A percentile compares a stretch with the other conserved stretches of the same genome.
phyloP scores from a whole-genome alignment of 495 filamentous ascomycete genomes.

The Xylaria venustula region DNA sequence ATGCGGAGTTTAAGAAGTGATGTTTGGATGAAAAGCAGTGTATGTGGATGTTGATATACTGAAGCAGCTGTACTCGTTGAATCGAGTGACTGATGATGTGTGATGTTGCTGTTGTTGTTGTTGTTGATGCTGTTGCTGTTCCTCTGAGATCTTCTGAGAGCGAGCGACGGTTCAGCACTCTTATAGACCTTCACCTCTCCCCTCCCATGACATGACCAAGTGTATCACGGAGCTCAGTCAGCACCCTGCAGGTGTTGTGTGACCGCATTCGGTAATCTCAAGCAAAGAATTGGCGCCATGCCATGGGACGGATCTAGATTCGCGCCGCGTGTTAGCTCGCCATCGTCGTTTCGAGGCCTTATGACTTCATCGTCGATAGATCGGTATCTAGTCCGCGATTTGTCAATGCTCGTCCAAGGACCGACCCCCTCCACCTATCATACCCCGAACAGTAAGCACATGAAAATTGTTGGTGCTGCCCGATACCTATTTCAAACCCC shows the following conservation, averaged over 20 bases:
- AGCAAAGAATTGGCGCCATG: conserved; percentile 5
- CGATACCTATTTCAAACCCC: neutral
- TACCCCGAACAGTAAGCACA: conserved; percentile 6
- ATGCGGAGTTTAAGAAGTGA: neutral
- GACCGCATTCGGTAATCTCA: neutral
- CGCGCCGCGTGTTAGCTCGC: conserved; percentile 6
- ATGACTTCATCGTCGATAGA: conserved; percentile 9
- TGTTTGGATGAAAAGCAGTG: neutral
- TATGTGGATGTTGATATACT: neutral
- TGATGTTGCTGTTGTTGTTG: neutral
- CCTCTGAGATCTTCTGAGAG: too few species aligned
- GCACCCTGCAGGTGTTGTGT: neutral
- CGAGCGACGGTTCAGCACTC: neutral
- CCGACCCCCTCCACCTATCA: neutral
- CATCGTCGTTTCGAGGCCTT: neutral
- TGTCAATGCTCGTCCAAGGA: neutral
- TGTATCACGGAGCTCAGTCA: neutral
- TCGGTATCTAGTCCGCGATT: neutral
- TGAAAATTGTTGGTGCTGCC: neutral
- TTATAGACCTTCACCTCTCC: neutral
- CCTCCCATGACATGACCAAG: neutral
- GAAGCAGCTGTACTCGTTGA: neutral
- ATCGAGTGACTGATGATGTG: neutral
- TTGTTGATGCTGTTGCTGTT: neutral
- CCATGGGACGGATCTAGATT: neutral